Evolutionary conservation across 139 green algal species (phyloP).

Genomic region (Coelastrella sp.): DNA sequence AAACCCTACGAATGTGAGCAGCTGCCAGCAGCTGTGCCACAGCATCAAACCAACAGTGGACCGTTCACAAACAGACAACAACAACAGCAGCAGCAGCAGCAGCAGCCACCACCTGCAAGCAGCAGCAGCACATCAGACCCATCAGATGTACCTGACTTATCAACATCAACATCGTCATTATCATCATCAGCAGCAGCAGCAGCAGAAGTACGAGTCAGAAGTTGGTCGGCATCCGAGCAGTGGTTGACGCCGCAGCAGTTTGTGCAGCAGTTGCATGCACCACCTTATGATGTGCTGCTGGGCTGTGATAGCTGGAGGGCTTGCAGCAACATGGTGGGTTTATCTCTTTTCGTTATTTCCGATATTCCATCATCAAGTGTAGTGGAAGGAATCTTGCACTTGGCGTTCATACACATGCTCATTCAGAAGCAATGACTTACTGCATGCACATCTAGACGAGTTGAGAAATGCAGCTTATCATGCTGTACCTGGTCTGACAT

Average conservation of each 20-base stretch:
- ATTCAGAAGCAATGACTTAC: no score
- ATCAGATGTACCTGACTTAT: no score
- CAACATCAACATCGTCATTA: no score
- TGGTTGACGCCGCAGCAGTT: slow-evolving; percentile 69
- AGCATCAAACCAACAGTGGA: not conserved
- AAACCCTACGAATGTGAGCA: slow-evolving; percentile 45
- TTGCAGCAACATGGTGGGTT: slow-evolving; percentile 2
- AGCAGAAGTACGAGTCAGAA: slow-evolving; percentile 39
- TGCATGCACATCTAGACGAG: no score
- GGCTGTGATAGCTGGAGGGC: slow-evolving; percentile 70
- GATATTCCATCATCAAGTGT: no score
- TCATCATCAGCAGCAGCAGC: no score
- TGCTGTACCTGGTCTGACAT: no score
- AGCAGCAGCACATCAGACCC: not conserved
- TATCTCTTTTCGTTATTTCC: not conserved
- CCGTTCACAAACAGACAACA: not conserved
- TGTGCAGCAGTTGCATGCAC: slow-evolving; percentile 55
- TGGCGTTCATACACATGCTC: no score
- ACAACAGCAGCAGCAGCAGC: not conserved
- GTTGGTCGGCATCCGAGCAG: slow-evolving; percentile 63
- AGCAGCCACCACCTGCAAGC: not conserved
- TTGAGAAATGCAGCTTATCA: no score
- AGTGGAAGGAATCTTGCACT: no score
- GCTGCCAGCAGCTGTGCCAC: not conserved
- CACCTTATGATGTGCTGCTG: slow-evolving; percentile 61